A percentile compares a stretch with the other conserved stretches of the same genome.
Conservation (phyloP, 495 filamentous ascomycete genomes). For the Cryomyces antarcticus region DNA sequence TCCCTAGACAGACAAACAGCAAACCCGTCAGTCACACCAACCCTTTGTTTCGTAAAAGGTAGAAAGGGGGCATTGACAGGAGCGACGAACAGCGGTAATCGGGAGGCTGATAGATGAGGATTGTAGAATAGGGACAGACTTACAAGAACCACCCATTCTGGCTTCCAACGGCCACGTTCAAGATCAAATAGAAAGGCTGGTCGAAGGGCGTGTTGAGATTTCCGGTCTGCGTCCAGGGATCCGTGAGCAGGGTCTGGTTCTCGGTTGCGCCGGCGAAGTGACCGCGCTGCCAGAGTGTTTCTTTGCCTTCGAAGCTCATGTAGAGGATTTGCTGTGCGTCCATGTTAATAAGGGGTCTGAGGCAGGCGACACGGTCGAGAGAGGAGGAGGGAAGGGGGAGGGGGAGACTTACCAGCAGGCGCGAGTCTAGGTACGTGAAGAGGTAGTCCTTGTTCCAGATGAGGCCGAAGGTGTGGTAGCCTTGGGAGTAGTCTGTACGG, state of each 20-base stretch:
- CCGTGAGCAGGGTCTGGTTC: conserved; percentile 3
- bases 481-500: conserved; percentile 9
- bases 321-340: conserved; percentile 4
- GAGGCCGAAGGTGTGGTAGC: conserved; percentile 11
- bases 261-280: conserved; percentile 1
- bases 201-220: conserved; percentile 7
- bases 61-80: too few species aligned
- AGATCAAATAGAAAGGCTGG: conserved; percentile 7
- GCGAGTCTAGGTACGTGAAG: conserved; percentile 13
- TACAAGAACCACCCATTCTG: conserved; percentile 5
- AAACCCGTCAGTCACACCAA: neutral
- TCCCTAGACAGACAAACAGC: neutral
- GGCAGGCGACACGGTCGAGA: too few species aligned
- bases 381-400: too few species aligned
- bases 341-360: too few species aligned
- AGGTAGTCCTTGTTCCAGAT: conserved; percentile 13
- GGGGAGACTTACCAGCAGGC: conserved; percentile 6
- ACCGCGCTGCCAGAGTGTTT: conserved; percentile 6
- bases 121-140: neutral
- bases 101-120: too few species aligned
- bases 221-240: conserved; percentile 7
- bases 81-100: too few species aligned
- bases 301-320: conserved; percentile 3
- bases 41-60: too few species aligned
- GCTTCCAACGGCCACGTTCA: conserved; percentile 8